phyloP scores from a whole-genome alignment of 2,329 filamentous ascomycete species.

The Neoascochyta sp. region DNA sequence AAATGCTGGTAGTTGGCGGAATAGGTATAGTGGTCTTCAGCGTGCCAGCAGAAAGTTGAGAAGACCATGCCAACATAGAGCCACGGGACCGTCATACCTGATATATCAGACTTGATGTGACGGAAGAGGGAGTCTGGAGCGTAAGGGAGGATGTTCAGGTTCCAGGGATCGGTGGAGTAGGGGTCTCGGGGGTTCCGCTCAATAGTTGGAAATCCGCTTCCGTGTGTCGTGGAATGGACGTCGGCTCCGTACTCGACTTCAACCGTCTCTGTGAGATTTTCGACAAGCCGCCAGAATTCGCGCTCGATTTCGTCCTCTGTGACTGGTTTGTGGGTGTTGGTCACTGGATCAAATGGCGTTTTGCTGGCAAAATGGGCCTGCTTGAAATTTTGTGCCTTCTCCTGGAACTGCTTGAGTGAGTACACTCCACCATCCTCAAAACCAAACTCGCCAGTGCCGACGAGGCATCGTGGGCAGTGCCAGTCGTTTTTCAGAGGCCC shows the following conservation, averaged over 20 bases:
- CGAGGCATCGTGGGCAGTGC: conserved; percentile 93
- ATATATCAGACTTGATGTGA: conserved; percentile 97
- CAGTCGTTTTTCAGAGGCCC: conserved; percentile 79
- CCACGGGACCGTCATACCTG: conserved; percentile 99
- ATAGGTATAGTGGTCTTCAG: conserved; percentile 96
- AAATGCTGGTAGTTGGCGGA: conserved; percentile 99
- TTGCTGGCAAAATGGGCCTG: conserved; percentile 88
- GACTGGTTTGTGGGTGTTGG: conserved; percentile 75
- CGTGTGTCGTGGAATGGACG: conserved; percentile 96
- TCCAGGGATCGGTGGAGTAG: conserved; percentile 91
- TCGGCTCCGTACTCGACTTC: conserved; percentile 98
- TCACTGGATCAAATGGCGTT: conserved; percentile 79
- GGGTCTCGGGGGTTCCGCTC: conserved; percentile 84
- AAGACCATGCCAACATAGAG: conserved; percentile 99
- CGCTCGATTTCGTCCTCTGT: conserved; percentile 94
- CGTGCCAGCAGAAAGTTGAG: conserved; percentile 99
- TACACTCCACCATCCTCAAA: conserved; percentile 97
- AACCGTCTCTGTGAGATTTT: conserved; percentile 89
- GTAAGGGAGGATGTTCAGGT: conserved; percentile 86
- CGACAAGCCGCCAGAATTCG: conserved; percentile 94
- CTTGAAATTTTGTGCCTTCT: conserved; percentile 93
- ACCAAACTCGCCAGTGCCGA: conserved; percentile 93
- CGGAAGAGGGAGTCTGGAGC: conserved; percentile 90
- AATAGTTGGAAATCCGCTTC: conserved; percentile 91
- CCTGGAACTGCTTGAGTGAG: conserved; percentile 91